Evolutionary conservation across 2,329 filamentous ascomycete species (phyloP).

Genomic region (Rugonectria rugulosa): DNA sequence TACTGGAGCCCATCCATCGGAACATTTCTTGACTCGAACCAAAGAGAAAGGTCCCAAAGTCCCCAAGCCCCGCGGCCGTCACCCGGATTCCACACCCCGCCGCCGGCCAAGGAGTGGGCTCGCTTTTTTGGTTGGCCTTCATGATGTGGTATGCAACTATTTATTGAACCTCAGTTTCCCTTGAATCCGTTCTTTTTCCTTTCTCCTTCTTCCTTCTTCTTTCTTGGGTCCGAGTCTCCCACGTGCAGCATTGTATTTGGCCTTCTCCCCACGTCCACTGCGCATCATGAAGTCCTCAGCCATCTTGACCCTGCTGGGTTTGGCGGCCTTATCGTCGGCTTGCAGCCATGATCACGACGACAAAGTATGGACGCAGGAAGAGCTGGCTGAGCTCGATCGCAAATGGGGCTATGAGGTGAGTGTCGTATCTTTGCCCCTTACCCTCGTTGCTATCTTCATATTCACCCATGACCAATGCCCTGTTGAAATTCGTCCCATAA

Average conservation of each 20-base stretch:
- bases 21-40: neutral
- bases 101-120: neutral
- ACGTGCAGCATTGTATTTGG: neutral
- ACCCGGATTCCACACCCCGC: neutral
- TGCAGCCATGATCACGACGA: slow-evolving; percentile 45
- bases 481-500: neutral
- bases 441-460: neutral
- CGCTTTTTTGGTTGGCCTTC: neutral
- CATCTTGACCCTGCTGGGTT: slow-evolving; percentile 38
- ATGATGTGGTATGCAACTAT: neutral
- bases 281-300: slow-evolving; percentile 36
- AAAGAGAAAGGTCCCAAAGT: too few species aligned
- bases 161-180: neutral
- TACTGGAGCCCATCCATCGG: neutral
- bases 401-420: slow-evolving; percentile 67
- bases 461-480: neutral
- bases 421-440: neutral
- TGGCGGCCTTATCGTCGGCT: slow-evolving; percentile 36
- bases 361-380: slow-evolving; percentile 57
- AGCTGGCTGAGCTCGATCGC: slow-evolving; percentile 59
- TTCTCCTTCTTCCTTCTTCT: neutral
- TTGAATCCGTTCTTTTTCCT: neutral
- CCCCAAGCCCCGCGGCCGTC: neutral
- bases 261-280: neutral
- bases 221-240: neutral